Base-by-base conservation (phyloP, 371 early-diverging fungal genomes). In the Hamiltosporidium tvaerminnensis region DNA sequence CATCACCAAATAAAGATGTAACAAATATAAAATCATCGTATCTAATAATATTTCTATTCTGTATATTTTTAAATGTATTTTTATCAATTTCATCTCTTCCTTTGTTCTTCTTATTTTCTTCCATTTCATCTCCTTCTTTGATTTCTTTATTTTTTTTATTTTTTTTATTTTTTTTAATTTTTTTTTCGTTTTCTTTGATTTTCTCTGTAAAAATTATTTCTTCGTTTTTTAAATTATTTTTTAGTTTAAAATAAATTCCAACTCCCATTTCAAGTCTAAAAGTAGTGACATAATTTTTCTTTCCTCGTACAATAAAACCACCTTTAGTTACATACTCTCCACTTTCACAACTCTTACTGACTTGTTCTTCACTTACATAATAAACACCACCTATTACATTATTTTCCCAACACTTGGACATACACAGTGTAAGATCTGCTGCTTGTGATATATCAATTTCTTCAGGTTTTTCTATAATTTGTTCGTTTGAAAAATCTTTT, bases 301-400 rank as follows among this genome's bases (percentile, higher is more conserved):
- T 77, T 2, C 77, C 79, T 56, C 56, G 65, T 36, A 79, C 72
- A 56, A 71, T 61, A 70, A 79, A 79, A 39, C 64, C 54, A 14
- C 79, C 79, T 39, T 75, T 75, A 2, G 47, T 47, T 37, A 79
- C 44, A 62, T 67, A 75, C 62, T 79, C 77, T 14, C 79, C 79
- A 48, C 69, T 65, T 12, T 76, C 76, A 0, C 77, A 69, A 23
- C 69, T 68, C 59, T 79, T 79, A 38, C 71, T 71, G 1, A 79
- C 77, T 44, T 76, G 77, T n/a, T 65, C 54, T 0, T 66, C 65
- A 30, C 66, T 57, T 0, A 77, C 77, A 61, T 69, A 76, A 59
- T 64, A 79, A 2, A 77, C 75, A 23, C 39, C 61, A 23, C 57
- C 44, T 14, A 75, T 57, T 12, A 77, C 61, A 36, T 57, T 61